Base-by-base conservation (phyloP, 2,329 filamentous ascomycete species). In the Sclerotinia borealis region DNA sequence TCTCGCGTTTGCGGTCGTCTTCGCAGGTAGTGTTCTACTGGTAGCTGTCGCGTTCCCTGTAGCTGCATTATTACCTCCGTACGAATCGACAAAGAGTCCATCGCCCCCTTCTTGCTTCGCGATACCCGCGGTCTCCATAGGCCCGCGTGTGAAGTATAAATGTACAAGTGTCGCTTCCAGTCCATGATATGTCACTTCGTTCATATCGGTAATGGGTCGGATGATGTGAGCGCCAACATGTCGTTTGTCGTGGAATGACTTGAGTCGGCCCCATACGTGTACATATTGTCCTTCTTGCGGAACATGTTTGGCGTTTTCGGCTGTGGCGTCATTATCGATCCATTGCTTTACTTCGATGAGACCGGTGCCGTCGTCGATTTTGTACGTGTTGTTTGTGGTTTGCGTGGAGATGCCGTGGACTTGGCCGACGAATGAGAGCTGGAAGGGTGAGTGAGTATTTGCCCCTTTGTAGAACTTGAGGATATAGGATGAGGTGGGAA, bases 311-410 rank as follows among this genome's bases (percentile, higher is more conserved):
- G 76, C 72, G 19, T 76, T 76, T n/a, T 77, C 77, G 43, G 78
- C 74, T 22, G 74, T 74, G 11, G 75, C 75, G 72, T 76, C 75
- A 7, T 76, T 75, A 41, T 82, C 80, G 63, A 90, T 82, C 89
- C 90, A 96, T 76, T 90, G 87, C 80, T 95, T 96, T 69, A 92
- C 93, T 77, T 99, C 96, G 71, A 97, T 88, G 66, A 87, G 83
- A 65, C 92, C 93, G 1, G 96, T 99, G 75, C 95, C 95, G 77
- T 99, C 95, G 78, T 99, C 95, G 71, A 99, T 81, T 72, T 88
- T 90, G 83, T 96, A 96, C 51, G 91, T 96, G 69, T 92, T 87
- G 79, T 96, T 96, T 69, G 93, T 97, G 47, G 89, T 85, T 79
- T 96, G 92, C n/a, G 85, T 83, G 74, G 86, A 90, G 77, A 97